Base-by-base conservation (phyloP, 208 protist species). In the Crithidia sp. region DNA sequence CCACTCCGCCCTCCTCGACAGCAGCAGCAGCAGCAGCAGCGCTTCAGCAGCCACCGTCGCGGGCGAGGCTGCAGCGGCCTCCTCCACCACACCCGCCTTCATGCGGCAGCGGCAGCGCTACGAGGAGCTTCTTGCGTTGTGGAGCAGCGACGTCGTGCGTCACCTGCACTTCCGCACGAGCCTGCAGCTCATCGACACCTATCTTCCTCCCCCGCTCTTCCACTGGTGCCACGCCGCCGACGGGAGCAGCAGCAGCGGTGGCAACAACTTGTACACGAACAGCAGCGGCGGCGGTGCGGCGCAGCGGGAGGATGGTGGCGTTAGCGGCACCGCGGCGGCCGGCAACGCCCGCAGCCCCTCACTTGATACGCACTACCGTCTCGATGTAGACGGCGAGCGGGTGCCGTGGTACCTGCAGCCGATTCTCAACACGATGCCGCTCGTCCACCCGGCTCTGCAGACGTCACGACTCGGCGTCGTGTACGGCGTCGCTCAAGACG, bases 111-210 rank as follows among this genome's bases (percentile, higher is more conserved):
- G 58, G 4, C 65, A 36, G 36, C 73, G 60, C 45, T 60, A 56
- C 10, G 57, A 17, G 19, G 45, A 75, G 49, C 67, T 67, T 13
- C 57, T 72, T 9, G 79, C 79, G 16, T 2, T 17, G 43, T 78
- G 73, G 73, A 64, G 58, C 45, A 41, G 55, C n/a, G 77, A 82
- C 56, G 77, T 77, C 40, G 66, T 74, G 37, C 45, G 40, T 6
- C 67, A 76, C 70, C 50, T 92, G 17, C 54, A 49, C 2, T 74
- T 69, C 43, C 89, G 86, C 16, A 72, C 90, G 14, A 16, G 84
- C 28, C 69, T 92, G 5, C 71, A 77, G 49, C 76, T 92, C 40
- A 70, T 90, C 28, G 89, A 94, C 61, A 79, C 73, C 6, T 92
- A 91, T 70, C 44, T 94, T 5, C 52, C 82, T 0, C 85, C 83